Evolutionary conservation across 768 basidiomycete genomes (phyloP).

Genomic region (Paxillus ammoniavirescens): DNA sequence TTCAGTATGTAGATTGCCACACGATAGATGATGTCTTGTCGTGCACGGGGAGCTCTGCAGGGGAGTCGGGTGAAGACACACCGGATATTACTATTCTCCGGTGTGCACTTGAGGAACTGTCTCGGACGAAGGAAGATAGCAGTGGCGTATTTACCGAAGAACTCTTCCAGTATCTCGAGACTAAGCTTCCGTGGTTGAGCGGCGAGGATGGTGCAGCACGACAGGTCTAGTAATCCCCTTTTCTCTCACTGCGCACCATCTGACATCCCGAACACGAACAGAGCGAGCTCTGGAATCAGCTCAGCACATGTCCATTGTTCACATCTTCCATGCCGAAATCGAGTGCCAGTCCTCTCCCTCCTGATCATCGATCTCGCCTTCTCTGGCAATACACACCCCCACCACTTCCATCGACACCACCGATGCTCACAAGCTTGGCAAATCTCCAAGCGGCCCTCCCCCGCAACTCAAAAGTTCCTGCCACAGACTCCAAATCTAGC

Average conservation of each 20-base stretch:
- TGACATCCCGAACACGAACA: conserved; percentile 32
- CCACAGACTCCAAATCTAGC: conserved; percentile 7
- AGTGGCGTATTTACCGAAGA: conserved; percentile 53
- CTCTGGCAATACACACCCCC: conserved; percentile 42
- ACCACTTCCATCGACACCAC: conserved; percentile 22
- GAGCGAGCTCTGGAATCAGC: conserved; percentile 59
- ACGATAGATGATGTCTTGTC: conserved; percentile 42
- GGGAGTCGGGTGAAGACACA: conserved; percentile 28
- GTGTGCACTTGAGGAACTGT: conserved; percentile 55
- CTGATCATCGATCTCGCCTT: conserved; percentile 23
- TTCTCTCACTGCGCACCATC: not conserved
- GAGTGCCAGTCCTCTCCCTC: conserved; percentile 1
- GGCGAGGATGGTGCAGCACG: conserved; percentile 49
- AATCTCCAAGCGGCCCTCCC: conserved; percentile 22
- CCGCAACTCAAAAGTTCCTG: conserved; percentile 13
- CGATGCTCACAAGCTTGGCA: conserved; percentile 25
- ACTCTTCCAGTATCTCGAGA: conserved; percentile 57
- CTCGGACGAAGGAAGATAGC: conserved; percentile 32
- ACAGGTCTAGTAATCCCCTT: conserved; percentile 43
- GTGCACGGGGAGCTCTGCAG: conserved; percentile 6
- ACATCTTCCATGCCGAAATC: conserved; percentile 30
- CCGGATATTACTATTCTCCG: conserved; percentile 59
- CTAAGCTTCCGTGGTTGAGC: conserved; percentile 56
- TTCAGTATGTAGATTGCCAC: conserved; percentile 42
- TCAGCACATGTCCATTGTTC: conserved; percentile 51